These are phyloP conservation scores for Polyporus tsugae DNA, from an alignment of 1,284 basidiomycete genomes.

Conservation along the genomic window DNA sequence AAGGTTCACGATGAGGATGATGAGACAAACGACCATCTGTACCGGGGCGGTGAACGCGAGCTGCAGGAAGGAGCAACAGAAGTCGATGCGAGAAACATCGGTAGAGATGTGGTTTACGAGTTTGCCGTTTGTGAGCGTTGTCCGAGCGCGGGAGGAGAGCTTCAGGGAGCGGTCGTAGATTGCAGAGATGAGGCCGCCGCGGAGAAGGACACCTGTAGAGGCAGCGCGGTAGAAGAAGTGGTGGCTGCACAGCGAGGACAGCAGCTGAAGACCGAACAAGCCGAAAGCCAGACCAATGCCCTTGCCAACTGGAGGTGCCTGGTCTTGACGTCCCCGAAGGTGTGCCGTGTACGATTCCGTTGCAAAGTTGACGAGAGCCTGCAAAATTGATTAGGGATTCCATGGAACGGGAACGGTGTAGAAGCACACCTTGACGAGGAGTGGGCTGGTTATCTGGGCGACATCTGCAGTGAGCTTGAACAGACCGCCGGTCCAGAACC, in stretches of 20 bases:
- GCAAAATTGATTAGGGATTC: not conserved
- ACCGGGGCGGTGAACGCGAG: slow-evolving; percentile 82
- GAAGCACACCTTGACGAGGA: slow-evolving; percentile 73
- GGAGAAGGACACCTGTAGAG: slow-evolving; percentile 81
- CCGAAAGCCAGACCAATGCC: slow-evolving; percentile 82
- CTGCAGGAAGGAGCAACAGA: slow-evolving; percentile 86
- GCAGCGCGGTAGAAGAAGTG: slow-evolving; percentile 85
- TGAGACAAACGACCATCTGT: slow-evolving; percentile 75
- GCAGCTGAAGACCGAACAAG: slow-evolving; percentile 75
- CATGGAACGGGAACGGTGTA: too few species aligned
- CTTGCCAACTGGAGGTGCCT: slow-evolving; percentile 66
- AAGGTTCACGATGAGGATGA: slow-evolving; percentile 74
- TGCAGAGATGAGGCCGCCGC: slow-evolving; percentile 89
- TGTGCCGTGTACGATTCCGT: slow-evolving; percentile 69
- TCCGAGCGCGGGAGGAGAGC: slow-evolving; percentile 85
- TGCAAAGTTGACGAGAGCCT: slow-evolving; percentile 83
- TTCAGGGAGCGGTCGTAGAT: slow-evolving; percentile 86
- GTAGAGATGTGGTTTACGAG: slow-evolving; percentile 95
- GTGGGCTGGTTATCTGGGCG: slow-evolving; percentile 77
- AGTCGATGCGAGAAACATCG: slow-evolving; percentile 92
- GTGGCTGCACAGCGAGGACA: slow-evolving; percentile 75
- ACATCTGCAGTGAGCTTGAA: slow-evolving; percentile 82
- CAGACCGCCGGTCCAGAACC: slow-evolving; percentile 84
- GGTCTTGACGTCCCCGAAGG: slow-evolving; percentile 47
- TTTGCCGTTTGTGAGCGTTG: slow-evolving; percentile 84